A percentile compares a stretch with the other conserved stretches of the same genome.
phyloP scores from a whole-genome alignment of 2,329 filamentous ascomycete genomes.

The Exophiala oligosperma region DNA sequence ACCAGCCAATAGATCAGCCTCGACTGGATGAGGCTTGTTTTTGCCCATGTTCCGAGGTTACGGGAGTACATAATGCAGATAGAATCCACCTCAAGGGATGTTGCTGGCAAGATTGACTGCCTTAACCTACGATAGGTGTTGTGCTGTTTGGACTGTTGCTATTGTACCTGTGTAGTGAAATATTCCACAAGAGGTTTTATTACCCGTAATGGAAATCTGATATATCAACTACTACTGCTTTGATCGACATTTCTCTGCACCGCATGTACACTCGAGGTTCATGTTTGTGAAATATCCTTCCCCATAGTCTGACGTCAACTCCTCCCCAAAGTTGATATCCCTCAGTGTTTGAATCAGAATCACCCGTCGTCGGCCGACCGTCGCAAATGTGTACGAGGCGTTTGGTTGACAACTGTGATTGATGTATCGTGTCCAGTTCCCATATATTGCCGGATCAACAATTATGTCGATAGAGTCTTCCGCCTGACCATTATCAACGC shows the following conservation, averaged over 20 bases:
- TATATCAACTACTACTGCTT: not conserved
- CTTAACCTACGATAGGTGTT: too few species aligned
- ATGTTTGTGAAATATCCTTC: conserved; percentile 15
- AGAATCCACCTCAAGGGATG: too few species aligned
- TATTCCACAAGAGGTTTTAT: too few species aligned
- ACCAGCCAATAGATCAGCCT: too few species aligned
- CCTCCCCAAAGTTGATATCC: conserved; percentile 20
- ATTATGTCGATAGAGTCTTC: not conserved
- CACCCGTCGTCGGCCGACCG: conserved; percentile 8
- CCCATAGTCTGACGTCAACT: conserved; percentile 24
- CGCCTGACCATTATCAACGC: not conserved
- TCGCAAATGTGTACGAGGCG: conserved; percentile 1
- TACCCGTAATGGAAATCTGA: too few species aligned
- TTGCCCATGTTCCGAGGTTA: too few species aligned
- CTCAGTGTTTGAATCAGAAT: conserved; percentile 7
- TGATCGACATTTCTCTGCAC: not conserved
- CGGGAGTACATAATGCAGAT: too few species aligned
- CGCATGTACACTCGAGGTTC: conserved; percentile 17
- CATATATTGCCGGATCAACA: conserved; percentile 15
- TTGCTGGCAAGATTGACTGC: too few species aligned
- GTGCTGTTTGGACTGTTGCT: too few species aligned
- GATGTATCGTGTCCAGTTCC: conserved; percentile 29
- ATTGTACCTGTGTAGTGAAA: too few species aligned
- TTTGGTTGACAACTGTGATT: conserved; percentile 25
- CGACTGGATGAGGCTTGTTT: too few species aligned